These are phyloP conservation scores for Harrya chromipes DNA, from an alignment of 768 basidiomycete genomes.

Conservation along the genomic window DNA sequence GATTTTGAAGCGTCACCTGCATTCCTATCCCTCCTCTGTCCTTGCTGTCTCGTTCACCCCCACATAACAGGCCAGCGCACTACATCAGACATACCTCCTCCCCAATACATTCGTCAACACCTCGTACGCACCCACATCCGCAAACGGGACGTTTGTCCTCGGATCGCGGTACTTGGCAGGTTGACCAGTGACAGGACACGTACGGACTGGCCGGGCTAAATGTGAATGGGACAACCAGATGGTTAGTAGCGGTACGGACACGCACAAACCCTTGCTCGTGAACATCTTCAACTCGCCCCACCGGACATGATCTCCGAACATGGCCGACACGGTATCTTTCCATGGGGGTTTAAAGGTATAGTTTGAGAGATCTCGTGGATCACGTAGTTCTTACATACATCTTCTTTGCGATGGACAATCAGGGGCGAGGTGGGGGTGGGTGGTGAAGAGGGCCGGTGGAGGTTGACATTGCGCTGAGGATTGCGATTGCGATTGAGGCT, in stretches of 20 bases:
- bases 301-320: slow-evolving; percentile 82
- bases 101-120: slow-evolving; percentile 49
- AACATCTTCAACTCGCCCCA: slow-evolving; percentile 75
- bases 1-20: neutral
- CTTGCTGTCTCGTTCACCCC: slow-evolving; percentile 2
- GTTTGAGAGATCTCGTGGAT: slow-evolving; percentile 58
- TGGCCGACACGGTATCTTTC: slow-evolving; percentile 71
- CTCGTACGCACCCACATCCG: slow-evolving; percentile 62
- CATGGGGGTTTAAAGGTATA: slow-evolving; percentile 50
- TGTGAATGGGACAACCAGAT: neutral
- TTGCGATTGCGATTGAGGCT: neutral
- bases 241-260: neutral
- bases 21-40: neutral
- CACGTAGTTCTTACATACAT: slow-evolving; percentile 59
- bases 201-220: slow-evolving; percentile 60
- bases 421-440: slow-evolving; percentile 8
- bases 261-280: slow-evolving; percentile 43
- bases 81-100: slow-evolving; percentile 63
- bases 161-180: slow-evolving; percentile 80
- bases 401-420: slow-evolving; percentile 41
- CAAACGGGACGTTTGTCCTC: slow-evolving; percentile 73
- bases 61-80: slow-evolving; percentile 42
- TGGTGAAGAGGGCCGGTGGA: slow-evolving; percentile 8
- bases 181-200: slow-evolving; percentile 77
- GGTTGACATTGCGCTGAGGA: neutral